Evolutionary conservation across 495 filamentous ascomycete species (phyloP).

Genomic region (Neurospora discreta): DNA sequence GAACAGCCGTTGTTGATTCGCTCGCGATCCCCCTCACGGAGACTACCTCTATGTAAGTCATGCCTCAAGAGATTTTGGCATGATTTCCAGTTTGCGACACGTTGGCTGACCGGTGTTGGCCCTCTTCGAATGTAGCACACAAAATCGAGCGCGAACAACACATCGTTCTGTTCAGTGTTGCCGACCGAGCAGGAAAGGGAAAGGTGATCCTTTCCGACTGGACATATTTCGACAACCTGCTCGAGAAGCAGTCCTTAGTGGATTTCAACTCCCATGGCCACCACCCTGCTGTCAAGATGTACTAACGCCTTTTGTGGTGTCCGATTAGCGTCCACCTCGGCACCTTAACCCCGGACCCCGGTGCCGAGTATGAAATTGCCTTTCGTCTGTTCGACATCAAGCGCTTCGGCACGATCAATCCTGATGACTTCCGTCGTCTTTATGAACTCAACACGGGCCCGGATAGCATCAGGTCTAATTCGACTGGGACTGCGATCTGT

Average conservation of each 20-base stretch:
- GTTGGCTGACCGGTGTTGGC: slow-evolving; percentile 9
- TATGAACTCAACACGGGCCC: slow-evolving; percentile 74
- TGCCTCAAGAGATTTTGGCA: not conserved
- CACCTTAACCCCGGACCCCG: slow-evolving; percentile 77
- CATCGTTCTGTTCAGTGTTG: slow-evolving; percentile 79
- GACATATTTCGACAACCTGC: slow-evolving; percentile 84
- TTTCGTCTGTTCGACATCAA: slow-evolving; percentile 89
- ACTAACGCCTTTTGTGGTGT: slow-evolving; percentile 57
- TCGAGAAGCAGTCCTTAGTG: slow-evolving; percentile 66
- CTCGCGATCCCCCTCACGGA: slow-evolving; percentile 65
- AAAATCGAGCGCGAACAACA: slow-evolving; percentile 96
- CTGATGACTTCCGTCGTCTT: slow-evolving; percentile 68
- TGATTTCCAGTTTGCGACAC: slow-evolving; percentile 10
- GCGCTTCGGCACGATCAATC: slow-evolving; percentile 70
- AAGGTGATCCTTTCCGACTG: slow-evolving; percentile 74
- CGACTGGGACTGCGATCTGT: slow-evolving; percentile 74
- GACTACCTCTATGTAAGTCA: slow-evolving; percentile 84
- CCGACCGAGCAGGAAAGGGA: slow-evolving; percentile 63
- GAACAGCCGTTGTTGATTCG: too few relatives aligned
- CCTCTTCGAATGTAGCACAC: slow-evolving; percentile 56
- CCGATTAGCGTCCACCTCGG: slow-evolving; percentile 61
- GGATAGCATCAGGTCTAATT: slow-evolving; percentile 80
- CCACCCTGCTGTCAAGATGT: slow-evolving; percentile 53
- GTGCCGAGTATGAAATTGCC: slow-evolving; percentile 97
- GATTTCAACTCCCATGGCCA: slow-evolving; percentile 56